Evolutionary conservation across 2,329 filamentous ascomycete genomes (phyloP), one percentile per base, ranked within the genome.

Genomic region (Coniella vitis): DNA sequence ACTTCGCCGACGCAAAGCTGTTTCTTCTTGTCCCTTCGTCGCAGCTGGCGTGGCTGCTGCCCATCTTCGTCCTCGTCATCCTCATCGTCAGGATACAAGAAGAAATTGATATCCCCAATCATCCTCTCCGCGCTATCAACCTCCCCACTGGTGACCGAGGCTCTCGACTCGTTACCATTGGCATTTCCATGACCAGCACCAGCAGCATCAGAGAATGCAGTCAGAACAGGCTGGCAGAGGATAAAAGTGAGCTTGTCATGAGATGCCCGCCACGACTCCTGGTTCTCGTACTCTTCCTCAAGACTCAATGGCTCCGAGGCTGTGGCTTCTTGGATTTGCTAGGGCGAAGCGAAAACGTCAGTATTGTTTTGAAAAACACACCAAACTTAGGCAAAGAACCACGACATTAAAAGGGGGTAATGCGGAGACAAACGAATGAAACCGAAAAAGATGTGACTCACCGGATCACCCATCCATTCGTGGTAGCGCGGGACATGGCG

Each of bases 171-270:
- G n/a, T n/a, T n/a, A 29, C 5, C 10, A 5, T 29, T 29, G 5
- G 25, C 25, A 10, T 29, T 29, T 5, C 25, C 25, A 29, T 29
- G 5, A 29, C 10, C 25, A 29, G 5, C 25, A 29, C 25, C 25
- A 2, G 45, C 32, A 4, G 21, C 13, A 12, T 43, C 16, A 17
- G 41, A 16, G 1, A n/a, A n/a, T n/a, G n/a, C n/a, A n/a, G n/a
- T n/a, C n/a, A n/a, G n/a, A n/a, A 63, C 52, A 0, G 80, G 76
- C 9, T 73, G 69, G 61, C 89, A 95, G 47, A 87, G 67, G 63
- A 97, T 95, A 58, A 96, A 97, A 0, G 91, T 97, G 53, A 97
- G 66, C 69, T 97, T 97, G 67, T 97, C 90, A 21, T 70, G 66
- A 37, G 93, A 87, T 17, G 70, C 70, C 34, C 90, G 83, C 91